Conservation (phyloP, 1,284 basidiomycete genomes). For the Trichosporon inkin region DNA sequence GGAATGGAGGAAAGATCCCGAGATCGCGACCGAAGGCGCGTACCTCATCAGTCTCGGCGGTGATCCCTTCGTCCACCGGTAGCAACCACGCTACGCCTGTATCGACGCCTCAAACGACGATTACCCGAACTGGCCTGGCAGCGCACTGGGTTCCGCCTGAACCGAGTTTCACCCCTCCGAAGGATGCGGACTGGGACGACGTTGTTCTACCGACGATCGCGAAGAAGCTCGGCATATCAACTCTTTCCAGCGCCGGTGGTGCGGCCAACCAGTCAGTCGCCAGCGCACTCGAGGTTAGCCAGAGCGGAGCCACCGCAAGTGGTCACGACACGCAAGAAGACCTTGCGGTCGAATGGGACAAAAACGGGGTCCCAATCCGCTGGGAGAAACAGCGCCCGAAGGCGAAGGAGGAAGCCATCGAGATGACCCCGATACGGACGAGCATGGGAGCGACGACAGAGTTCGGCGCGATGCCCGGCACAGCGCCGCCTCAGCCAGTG, state of each 20-base stretch:
- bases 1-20: not conserved
- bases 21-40: not conserved
- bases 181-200: constrained; percentile 50
- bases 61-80: not conserved
- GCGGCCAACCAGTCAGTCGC: not conserved
- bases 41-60: not conserved
- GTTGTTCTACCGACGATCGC: constrained; percentile 70
- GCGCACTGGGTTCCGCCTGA: constrained; percentile 46
- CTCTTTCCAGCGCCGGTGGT: not conserved
- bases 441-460: constrained; percentile 8
- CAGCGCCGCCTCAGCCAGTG: too few species aligned
- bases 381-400: constrained; percentile 32
- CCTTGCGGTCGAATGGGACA: constrained; percentile 48
- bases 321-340: constrained; percentile 31
- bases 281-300: not conserved
- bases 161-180: constrained; percentile 43
- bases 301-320: constrained; percentile 5
- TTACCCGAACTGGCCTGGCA: constrained; percentile 30
- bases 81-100: not conserved
- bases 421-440: constrained; percentile 7
- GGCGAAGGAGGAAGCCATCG: not conserved
- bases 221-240: constrained; percentile 63
- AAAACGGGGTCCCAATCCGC: constrained; percentile 39
- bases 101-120: not conserved
- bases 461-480: constrained; percentile 8